Percentiles rank a stretch among this genome's conserved stretches.
Evolutionary conservation across 345 rosid genomes (phyloP).

Genomic region (Pugionium cornutum): DNA sequence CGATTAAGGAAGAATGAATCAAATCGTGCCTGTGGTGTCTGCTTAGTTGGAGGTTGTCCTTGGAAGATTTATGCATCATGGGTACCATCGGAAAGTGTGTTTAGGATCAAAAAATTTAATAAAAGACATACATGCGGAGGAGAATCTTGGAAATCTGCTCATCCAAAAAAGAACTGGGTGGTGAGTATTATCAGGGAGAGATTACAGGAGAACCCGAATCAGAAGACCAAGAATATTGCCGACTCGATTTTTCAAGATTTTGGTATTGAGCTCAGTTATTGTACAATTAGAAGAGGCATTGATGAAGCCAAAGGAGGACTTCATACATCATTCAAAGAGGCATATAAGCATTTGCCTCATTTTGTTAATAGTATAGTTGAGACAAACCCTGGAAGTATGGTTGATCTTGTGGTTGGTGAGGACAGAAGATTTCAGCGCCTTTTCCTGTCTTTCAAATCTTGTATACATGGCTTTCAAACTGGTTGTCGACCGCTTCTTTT

Average conservation of each 20-base stretch:
- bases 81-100: slow-evolving; percentile 71
- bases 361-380: slow-evolving; percentile 62
- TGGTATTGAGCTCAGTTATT: slow-evolving; percentile 74
- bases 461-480: slow-evolving; percentile 62
- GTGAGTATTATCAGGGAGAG: slow-evolving; percentile 77
- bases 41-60: slow-evolving; percentile 56
- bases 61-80: slow-evolving; percentile 71
- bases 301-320: slow-evolving; percentile 86
- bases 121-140: slow-evolving; percentile 71
- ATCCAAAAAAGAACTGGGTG: slow-evolving; percentile 82
- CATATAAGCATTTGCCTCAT: slow-evolving; percentile 67
- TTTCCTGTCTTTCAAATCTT: slow-evolving; percentile 67
- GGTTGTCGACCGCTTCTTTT: slow-evolving; percentile 92
- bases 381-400: slow-evolving; percentile 76
- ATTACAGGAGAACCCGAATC: slow-evolving; percentile 70
- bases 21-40: slow-evolving; percentile 71
- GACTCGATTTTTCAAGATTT: slow-evolving; percentile 63
- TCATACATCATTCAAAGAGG: slow-evolving; percentile 75
- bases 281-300: slow-evolving; percentile 83
- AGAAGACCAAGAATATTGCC: slow-evolving; percentile 78
- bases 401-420: slow-evolving; percentile 53
- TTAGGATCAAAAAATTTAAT: slow-evolving; percentile 64
- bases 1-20: slow-evolving; percentile 79
- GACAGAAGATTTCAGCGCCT: slow-evolving; percentile 72
- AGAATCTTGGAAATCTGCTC: slow-evolving; percentile 78